phyloP scores from a whole-genome alignment of 176 grass and related monocot genomes.

The Ampelocalamus luodianensis region DNA sequence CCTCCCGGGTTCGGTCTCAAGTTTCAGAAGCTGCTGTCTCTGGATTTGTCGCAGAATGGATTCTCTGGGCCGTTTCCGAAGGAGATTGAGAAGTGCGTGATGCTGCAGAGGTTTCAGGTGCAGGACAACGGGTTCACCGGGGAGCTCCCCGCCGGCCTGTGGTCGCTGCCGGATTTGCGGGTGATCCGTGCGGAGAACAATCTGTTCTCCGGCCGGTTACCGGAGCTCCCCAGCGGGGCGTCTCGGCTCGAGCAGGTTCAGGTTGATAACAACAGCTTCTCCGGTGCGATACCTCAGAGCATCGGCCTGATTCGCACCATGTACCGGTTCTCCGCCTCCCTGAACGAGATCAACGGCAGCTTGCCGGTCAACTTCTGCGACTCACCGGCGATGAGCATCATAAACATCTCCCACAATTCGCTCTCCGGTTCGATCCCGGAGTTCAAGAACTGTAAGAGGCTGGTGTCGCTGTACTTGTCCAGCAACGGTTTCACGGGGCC shows the following conservation, averaged over 20 bases:
- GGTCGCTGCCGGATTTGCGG: constrained; percentile 67
- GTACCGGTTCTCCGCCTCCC: constrained; percentile 77
- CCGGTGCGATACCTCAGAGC: constrained; percentile 54
- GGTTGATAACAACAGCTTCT: constrained; percentile 77
- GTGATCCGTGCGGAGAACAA: constrained; percentile 70
- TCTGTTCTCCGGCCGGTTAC: constrained; percentile 56
- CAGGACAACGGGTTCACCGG: constrained; percentile 69
- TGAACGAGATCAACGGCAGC: constrained; percentile 61
- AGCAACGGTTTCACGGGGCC: constrained; percentile 64
- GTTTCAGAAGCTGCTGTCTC: constrained; percentile 50
- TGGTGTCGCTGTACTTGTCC: constrained; percentile 72
- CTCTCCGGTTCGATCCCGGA: constrained; percentile 61
- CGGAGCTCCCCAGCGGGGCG: constrained; percentile 36
- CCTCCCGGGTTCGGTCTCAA: constrained; percentile 57
- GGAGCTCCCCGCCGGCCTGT: constrained; percentile 62
- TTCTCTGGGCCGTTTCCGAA: constrained; percentile 65
- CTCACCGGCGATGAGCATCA: constrained; percentile 72
- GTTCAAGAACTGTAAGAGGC: constrained; percentile 60
- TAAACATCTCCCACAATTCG: constrained; percentile 71
- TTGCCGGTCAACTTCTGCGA: constrained; percentile 69
- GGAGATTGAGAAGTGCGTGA: constrained; percentile 49
- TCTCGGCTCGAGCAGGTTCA: constrained; percentile 78
- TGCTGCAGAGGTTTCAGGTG: constrained; percentile 70
- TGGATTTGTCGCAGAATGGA: constrained; percentile 67
- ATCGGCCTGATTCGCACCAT: constrained; percentile 64